Evolutionary conservation across 2,329 filamentous ascomycete genomes (phyloP).

Genomic region (Aspergillus luchuensis): DNA sequence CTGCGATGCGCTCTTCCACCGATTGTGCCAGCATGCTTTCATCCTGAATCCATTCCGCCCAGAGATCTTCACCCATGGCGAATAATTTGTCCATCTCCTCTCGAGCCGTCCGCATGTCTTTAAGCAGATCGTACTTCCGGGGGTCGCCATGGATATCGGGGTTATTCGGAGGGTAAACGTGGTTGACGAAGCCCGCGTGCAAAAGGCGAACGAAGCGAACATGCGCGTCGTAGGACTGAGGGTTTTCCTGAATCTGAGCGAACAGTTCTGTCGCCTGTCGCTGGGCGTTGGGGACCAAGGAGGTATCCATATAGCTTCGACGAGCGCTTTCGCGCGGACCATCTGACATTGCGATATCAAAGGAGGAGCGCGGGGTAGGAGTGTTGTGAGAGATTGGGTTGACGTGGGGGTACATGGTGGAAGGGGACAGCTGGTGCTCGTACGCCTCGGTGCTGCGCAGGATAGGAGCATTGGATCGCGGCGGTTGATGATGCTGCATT

Average conservation of each 20-base stretch:
- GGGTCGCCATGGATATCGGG: slow-evolving; percentile 50
- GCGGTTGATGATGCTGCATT: slow-evolving; percentile 50
- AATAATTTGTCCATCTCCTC: slow-evolving; percentile 64
- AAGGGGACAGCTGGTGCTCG: slow-evolving; percentile 47
- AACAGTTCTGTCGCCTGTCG: slow-evolving; percentile 45
- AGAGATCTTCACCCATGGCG: slow-evolving; percentile 64
- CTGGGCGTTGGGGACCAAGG: slow-evolving; percentile 45
- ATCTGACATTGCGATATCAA: slow-evolving; percentile 50
- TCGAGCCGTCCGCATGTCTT: slow-evolving; percentile 51
- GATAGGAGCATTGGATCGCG: slow-evolving; percentile 42
- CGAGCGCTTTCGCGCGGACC: slow-evolving; percentile 42
- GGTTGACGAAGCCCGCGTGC: slow-evolving; percentile 50
- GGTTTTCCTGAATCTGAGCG: slow-evolving; percentile 47
- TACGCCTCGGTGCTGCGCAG: slow-evolving; percentile 44
- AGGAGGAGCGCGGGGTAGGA: slow-evolving; percentile 46
- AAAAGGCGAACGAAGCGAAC: slow-evolving; percentile 50
- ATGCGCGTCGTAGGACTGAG: slow-evolving; percentile 51
- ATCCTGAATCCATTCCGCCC: slow-evolving; percentile 65
- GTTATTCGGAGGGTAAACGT: slow-evolving; percentile 49
- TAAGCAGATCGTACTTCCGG: slow-evolving; percentile 49
- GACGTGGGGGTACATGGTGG: slow-evolving; percentile 44
- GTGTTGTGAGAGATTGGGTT: slow-evolving; percentile 40
- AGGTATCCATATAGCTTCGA: slow-evolving; percentile 45
- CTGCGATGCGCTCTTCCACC: slow-evolving; percentile 58
- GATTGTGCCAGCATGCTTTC: slow-evolving; percentile 60